Conservation (phyloP, 768 basidiomycete species). For the Macrolepiota dolichaula region DNA sequence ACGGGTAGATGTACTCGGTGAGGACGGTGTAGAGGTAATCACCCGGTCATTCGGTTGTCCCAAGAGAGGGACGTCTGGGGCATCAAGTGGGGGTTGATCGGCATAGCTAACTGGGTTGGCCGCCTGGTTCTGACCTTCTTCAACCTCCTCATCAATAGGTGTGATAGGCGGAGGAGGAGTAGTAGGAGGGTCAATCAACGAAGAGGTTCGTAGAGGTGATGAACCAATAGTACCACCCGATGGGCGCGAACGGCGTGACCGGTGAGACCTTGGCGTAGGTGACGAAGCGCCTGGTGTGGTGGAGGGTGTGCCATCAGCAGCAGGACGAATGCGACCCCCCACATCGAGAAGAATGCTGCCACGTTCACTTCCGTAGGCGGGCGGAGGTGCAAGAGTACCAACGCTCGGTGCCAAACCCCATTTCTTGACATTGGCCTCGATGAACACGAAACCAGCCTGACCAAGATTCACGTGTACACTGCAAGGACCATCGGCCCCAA, state of each 20-base stretch:
- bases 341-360: conserved; percentile 95
- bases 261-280: conserved; percentile 47
- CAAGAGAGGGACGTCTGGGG: conserved; percentile 23
- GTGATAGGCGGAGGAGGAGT: conserved; percentile 71
- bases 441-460: conserved; percentile 97
- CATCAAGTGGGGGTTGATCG: conserved; percentile 8
- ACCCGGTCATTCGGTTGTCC: conserved; percentile 10
- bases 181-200: conserved; percentile 37
- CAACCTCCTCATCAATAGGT: conserved; percentile 62
- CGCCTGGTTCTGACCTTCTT: conserved; percentile 30
- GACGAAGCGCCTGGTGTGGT: conserved; percentile 42
- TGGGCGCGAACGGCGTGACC: conserved; percentile 57
- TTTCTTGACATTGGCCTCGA: conserved; percentile 99
- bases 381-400: conserved; percentile 95
- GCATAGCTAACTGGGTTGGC: conserved; percentile 17
- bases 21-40: conserved; percentile 25
- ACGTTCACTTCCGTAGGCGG: conserved; percentile 95
- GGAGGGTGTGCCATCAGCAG: conserved; percentile 36
- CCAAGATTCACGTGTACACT: conserved; percentile 97
- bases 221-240: conserved; percentile 45
- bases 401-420: conserved; percentile 98
- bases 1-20: conserved; percentile 45
- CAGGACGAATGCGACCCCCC: conserved; percentile 53
- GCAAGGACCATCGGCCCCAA: conserved; percentile 95
- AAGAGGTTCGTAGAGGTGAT: conserved; percentile 62